Evolutionary conservation across 2,329 filamentous ascomycete species (phyloP).

Genomic region (Fusarium anguioides): DNA sequence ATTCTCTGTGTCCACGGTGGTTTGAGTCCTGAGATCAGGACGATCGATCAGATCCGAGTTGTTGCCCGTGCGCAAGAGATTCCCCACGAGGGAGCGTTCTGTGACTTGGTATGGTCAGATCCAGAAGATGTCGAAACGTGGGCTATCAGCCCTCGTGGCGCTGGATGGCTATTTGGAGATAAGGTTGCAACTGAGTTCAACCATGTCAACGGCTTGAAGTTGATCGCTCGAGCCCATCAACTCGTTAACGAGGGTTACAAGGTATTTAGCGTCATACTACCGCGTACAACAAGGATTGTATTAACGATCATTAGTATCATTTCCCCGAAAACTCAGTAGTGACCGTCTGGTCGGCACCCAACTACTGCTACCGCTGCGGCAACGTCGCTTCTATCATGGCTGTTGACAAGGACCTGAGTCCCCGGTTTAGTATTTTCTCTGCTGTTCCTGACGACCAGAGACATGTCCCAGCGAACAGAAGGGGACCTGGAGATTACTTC

Average conservation of each 20-base stretch:
- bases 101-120: conserved; percentile 97
- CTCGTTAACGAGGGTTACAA: conserved; percentile 99
- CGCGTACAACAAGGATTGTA: conserved; percentile 6
- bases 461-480: conserved; percentile 78
- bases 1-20: conserved; percentile 98
- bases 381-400: conserved; percentile 98
- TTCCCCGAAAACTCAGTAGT: conserved; percentile 95
- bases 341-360: conserved; percentile 98
- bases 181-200: conserved; percentile 98
- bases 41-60: conserved; percentile 98
- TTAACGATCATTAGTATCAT: conserved; percentile 74
- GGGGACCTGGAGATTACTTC: conserved; percentile 77
- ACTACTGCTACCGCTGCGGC: conserved; percentile 94
- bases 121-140: conserved; percentile 98
- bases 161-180: conserved; percentile 97
- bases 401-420: conserved; percentile 83
- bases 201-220: conserved; percentile 93
- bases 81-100: conserved; percentile 98
- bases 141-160: conserved; percentile 91
- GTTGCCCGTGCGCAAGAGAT: conserved; percentile 98
- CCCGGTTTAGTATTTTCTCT: conserved; percentile 92
- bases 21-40: conserved; percentile 89
- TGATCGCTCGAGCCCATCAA: conserved; percentile 97
- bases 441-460: conserved; percentile 88
- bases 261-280: conserved; percentile 58